These are phyloP conservation scores for Lobosporangium transversale DNA, from an alignment of 192 early-diverging fungal genomes.

Conservation along the genomic window DNA sequence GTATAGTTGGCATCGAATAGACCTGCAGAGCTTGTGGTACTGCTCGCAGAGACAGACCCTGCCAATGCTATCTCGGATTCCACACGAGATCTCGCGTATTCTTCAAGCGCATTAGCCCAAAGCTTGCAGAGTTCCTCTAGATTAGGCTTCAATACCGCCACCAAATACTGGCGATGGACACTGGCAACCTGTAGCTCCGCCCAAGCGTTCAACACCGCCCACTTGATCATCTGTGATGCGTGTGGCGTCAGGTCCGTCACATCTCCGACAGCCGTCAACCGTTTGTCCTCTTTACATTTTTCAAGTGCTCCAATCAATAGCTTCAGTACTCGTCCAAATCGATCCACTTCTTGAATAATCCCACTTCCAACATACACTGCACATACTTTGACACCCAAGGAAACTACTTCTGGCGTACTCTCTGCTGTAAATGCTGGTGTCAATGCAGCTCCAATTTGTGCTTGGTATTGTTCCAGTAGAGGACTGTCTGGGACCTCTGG, in stretches of 20 bases:
- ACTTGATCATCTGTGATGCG: slow-evolving; percentile 79
- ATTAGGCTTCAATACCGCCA: slow-evolving; percentile 70
- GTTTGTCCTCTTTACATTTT: slow-evolving; percentile 69
- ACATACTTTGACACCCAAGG: slow-evolving; percentile 81
- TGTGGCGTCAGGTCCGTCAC: slow-evolving; percentile 73
- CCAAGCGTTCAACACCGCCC: slow-evolving; percentile 84
- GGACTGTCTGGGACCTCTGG: slow-evolving; percentile 87
- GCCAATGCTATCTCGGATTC: slow-evolving; percentile 65
- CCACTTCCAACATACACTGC: slow-evolving; percentile 88
- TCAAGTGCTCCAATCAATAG: slow-evolving; percentile 77
- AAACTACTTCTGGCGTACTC: slow-evolving; percentile 76
- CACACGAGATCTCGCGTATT: slow-evolving; percentile 72
- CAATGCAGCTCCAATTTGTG: slow-evolving; percentile 92
- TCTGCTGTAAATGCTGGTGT: slow-evolving; percentile 86
- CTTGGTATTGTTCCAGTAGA: slow-evolving; percentile 92
- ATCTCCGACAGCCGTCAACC: slow-evolving; percentile 61
- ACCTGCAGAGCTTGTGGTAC: slow-evolving; percentile 23
- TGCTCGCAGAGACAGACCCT: slow-evolving; percentile 1
- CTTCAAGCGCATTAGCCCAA: slow-evolving; percentile 69
- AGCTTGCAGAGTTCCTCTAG: slow-evolving; percentile 61
- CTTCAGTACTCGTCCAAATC: slow-evolving; percentile 75
- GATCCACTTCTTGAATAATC: slow-evolving; percentile 83
- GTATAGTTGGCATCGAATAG: slow-evolving; percentile 68
- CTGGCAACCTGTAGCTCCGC: slow-evolving; percentile 79
- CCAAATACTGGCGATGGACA: slow-evolving; percentile 67